Percentiles rank a stretch among this genome's conserved stretches.
Evolutionary conservation across 2,329 filamentous ascomycete genomes (phyloP).

Genomic region (Endoconidiophora laricicola): DNA sequence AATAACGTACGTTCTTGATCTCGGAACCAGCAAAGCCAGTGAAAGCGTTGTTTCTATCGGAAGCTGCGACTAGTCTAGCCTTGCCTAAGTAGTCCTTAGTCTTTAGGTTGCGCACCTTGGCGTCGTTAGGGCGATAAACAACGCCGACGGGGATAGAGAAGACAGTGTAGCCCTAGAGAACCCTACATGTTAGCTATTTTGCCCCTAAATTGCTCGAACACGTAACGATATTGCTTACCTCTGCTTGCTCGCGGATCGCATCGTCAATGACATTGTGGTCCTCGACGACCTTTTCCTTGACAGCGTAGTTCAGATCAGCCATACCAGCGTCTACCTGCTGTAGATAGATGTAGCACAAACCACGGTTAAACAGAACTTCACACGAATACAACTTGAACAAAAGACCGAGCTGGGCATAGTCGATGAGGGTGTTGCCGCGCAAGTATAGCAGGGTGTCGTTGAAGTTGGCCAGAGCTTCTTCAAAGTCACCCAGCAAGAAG

Average conservation of each 20-base stretch:
- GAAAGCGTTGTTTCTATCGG: constrained; percentile 63
- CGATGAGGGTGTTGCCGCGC: constrained; percentile 89
- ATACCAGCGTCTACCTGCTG: constrained; percentile 81
- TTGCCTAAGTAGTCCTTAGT: constrained; percentile 96
- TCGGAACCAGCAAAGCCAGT: constrained; percentile 68
- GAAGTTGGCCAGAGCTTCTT: constrained; percentile 94
- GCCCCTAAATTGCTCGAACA: constrained; percentile 13
- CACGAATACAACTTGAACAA: constrained; percentile 96
- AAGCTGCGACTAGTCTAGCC: constrained; percentile 79
- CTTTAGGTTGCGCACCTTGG: constrained; percentile 96
- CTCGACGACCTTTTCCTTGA: constrained; percentile 88
- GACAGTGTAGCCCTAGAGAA: constrained; percentile 72
- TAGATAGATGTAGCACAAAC: constrained; percentile 92
- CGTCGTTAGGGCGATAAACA: constrained; percentile 87
- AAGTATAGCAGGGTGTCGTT: constrained; percentile 94
- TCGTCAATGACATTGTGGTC: constrained; percentile 98
- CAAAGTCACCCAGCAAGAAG: constrained; percentile 90
- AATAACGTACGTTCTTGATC: constrained; percentile 48
- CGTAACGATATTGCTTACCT: constrained; percentile 35
- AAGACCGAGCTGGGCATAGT: constrained; percentile 89
- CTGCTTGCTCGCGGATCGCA: constrained; percentile 80
- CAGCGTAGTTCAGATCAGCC: constrained; percentile 77
- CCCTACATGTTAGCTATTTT: constrained; percentile 13
- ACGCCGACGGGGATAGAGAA: constrained; percentile 96
- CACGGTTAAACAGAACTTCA: constrained; percentile 93